phyloP scores from a whole-genome alignment of 148 eudicot genomes.

The Silene latifolia region DNA sequence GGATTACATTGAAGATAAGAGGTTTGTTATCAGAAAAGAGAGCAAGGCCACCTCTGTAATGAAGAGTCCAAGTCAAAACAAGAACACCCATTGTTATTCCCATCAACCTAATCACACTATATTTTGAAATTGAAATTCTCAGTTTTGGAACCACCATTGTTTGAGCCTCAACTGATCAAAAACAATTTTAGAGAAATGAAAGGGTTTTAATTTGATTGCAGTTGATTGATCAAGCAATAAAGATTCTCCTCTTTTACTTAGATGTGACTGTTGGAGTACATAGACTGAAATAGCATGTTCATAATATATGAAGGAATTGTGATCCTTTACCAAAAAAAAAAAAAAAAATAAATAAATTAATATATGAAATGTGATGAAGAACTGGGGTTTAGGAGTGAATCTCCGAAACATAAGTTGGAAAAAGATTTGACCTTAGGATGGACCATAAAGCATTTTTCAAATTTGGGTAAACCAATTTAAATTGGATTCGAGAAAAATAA shows the following conservation, averaged over 20 bases:
- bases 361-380: no score
- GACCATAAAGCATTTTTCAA: no score
- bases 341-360: no score
- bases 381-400: no score
- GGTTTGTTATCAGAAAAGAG: constrained; percentile 61
- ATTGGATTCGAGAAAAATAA: no score
- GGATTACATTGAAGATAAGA: constrained; percentile 81
- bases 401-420: no score
- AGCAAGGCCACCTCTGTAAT: constrained; percentile 84
- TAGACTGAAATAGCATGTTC: neutral
- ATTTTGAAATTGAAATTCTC: constrained; percentile 71
- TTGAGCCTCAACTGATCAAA: neutral
- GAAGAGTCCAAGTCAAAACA: constrained; percentile 62
- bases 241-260: constrained; percentile 9
- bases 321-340: no score
- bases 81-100: constrained; percentile 48
- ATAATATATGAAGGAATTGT: neutral
- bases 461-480: no score
- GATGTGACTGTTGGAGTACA: no score
- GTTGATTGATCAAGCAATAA: neutral
- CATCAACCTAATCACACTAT: constrained; percentile 47
- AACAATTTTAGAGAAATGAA: constrained; percentile 1
- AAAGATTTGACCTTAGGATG: no score
- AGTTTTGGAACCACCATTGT: constrained; percentile 68
- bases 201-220: constrained; percentile 1